Conservation (phyloP, 345 rosid genomes). For the Linum lewisii region DNA sequence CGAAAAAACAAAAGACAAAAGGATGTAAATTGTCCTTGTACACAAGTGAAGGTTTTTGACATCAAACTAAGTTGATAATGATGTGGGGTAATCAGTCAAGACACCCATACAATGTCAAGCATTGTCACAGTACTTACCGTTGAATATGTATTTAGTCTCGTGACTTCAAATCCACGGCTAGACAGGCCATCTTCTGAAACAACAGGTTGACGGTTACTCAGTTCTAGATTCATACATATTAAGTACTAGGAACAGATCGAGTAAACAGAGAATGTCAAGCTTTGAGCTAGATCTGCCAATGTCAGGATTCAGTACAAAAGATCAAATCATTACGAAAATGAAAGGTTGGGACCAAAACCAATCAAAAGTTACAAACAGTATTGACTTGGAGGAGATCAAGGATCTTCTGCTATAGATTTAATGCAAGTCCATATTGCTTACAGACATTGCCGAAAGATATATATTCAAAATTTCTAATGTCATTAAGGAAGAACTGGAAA, state of each 20-base stretch:
- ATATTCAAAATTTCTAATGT: too few species aligned
- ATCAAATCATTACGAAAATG: not conserved
- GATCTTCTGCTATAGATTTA: not conserved
- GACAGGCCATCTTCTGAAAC: slow-evolving; percentile 75
- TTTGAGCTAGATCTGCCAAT: not conserved
- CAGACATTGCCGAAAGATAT: too few species aligned
- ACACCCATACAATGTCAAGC: not conserved
- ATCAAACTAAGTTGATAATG: not conserved
- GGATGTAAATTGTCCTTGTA: not conserved
- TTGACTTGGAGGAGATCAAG: not conserved
- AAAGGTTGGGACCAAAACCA: not conserved
- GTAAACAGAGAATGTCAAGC: not conserved
- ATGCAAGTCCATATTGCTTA: not conserved
- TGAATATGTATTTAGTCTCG: slow-evolving; percentile 83
- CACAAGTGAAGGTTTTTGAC: not conserved
- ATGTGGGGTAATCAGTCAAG: not conserved
- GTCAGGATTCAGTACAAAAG: not conserved
- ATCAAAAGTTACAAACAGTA: too few species aligned
- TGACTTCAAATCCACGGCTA: slow-evolving; percentile 80
- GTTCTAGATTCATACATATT: slow-evolving; percentile 3
- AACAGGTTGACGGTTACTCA: slow-evolving; percentile 4
- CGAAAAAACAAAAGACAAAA: too few species aligned
- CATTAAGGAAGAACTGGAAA: too few species aligned
- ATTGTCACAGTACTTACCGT: slow-evolving; percentile 50
- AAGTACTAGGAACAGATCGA: not conserved